These are phyloP conservation scores for Zizania latifolia DNA, from an alignment of 176 grass and related monocot species.

Conservation along the genomic window DNA sequence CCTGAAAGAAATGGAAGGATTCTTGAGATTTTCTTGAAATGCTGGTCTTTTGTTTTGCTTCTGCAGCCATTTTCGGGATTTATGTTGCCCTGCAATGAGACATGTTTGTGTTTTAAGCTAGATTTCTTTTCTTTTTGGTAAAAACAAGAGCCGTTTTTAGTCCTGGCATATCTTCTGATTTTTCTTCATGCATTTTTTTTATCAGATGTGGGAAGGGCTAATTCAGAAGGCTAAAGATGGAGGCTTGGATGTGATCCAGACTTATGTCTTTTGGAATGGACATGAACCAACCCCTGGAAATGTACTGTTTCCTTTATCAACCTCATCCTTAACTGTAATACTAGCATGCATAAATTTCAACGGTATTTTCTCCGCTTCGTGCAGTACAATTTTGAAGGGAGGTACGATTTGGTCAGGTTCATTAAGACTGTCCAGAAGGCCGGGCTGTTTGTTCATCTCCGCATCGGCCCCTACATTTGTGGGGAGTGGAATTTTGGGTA, in stretches of 20 bases:
- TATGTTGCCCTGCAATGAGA: neutral
- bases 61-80: neutral
- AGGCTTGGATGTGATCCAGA: constrained; percentile 94
- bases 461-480: constrained; percentile 94
- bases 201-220: constrained; percentile 96
- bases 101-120: neutral
- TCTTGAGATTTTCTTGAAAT: constrained; percentile 11
- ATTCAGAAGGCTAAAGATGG: constrained; percentile 96
- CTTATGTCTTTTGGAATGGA: constrained; percentile 98
- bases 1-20: neutral
- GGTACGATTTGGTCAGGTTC: constrained; percentile 98
- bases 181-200: constrained; percentile 6
- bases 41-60: neutral
- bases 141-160: neutral
- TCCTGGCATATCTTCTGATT: neutral
- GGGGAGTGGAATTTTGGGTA: constrained; percentile 99
- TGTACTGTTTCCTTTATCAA: constrained; percentile 29
- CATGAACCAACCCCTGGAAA: constrained; percentile 89
- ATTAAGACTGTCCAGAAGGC: constrained; percentile 80
- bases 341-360: neutral
- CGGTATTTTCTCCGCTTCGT: constrained; percentile 26
- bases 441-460: constrained; percentile 89
- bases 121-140: neutral
- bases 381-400: constrained; percentile 96
- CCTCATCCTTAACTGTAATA: constrained; percentile 10